A percentile compares a stretch with the other conserved stretches of the same genome.
These are phyloP conservation scores for Sarocladium brachiariae DNA, from an alignment of 2,329 filamentous ascomycete genomes.

Conservation along the genomic window DNA sequence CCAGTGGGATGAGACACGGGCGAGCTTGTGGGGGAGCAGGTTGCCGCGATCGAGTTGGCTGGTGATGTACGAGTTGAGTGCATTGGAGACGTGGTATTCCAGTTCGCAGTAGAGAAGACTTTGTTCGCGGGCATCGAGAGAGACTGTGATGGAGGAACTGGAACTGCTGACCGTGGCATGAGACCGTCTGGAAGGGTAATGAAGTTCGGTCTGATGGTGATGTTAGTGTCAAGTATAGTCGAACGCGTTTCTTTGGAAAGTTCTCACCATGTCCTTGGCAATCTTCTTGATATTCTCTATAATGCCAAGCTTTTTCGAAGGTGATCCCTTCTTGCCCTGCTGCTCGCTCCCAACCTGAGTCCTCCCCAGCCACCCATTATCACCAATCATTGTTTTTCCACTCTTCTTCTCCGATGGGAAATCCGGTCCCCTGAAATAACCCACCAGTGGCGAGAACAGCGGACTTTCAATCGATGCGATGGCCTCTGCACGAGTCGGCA, in stretches of 20 bases:
- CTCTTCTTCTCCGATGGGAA: conserved; percentile 32
- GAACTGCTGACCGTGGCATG: conserved; percentile 24
- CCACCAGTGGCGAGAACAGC: conserved; percentile 35
- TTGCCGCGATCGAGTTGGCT: conserved; percentile 49
- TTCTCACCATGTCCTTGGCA: conserved; percentile 46
- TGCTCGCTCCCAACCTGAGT: conserved; percentile 22
- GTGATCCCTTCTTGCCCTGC: conserved; percentile 17
- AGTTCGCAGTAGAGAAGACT: conserved; percentile 53
- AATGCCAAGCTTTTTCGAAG: conserved; percentile 34
- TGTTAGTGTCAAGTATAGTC: neutral
- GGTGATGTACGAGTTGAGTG: conserved; percentile 45
- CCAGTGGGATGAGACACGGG: conserved; percentile 46
- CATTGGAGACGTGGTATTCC: conserved; percentile 45
- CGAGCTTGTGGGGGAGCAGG: conserved; percentile 43
- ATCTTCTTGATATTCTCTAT: conserved; percentile 43
- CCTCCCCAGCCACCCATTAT: conserved; percentile 50
- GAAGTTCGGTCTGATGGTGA: conserved; percentile 28
- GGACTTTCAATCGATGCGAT: conserved; percentile 15
- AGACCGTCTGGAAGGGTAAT: conserved; percentile 25
- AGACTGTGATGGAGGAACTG: conserved; percentile 30
- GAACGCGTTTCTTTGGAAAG: neutral
- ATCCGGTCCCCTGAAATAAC: conserved; percentile 34
- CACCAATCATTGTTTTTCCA: conserved; percentile 46
- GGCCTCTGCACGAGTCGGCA: conserved; percentile 1
- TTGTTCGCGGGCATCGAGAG: conserved; percentile 49